A percentile compares a stretch with the other conserved stretches of the same genome.
These are phyloP conservation scores for Aspergillus awamori DNA, from an alignment of 2,329 filamentous ascomycete species.

Conservation along the genomic window DNA sequence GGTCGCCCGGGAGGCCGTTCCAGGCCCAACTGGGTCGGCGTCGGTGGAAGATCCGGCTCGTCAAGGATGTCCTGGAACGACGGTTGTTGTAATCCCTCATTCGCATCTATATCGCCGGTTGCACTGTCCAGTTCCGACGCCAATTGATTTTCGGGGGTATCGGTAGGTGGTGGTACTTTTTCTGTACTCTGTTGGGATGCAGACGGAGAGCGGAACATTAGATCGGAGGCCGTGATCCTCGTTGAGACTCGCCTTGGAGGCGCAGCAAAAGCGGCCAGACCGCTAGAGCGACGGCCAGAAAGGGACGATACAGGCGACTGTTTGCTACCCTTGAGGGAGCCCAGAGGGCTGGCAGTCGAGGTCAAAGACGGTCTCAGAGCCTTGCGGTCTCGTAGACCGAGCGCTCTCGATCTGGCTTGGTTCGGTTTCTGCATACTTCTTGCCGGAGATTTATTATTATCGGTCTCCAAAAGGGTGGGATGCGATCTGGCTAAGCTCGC, in stretches of 20 bases:
- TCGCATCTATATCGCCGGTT: conserved; percentile 28
- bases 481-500: conserved; percentile 65
- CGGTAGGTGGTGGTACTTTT: conserved; percentile 13
- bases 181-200: conserved; percentile 14
- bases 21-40: conserved; percentile 45
- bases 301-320: conserved; percentile 24
- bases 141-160: conserved; percentile 38
- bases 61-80: conserved; percentile 40
- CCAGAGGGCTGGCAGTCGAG: conserved; percentile 31
- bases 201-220: conserved; percentile 33
- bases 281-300: conserved; percentile 33
- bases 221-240: conserved; percentile 34
- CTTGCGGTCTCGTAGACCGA: conserved; percentile 42
- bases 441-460: conserved; percentile 44
- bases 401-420: conserved; percentile 22
- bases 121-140: conserved; percentile 36
- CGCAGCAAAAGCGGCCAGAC: conserved; percentile 40
- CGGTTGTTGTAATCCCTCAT: conserved; percentile 21
- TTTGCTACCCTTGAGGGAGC: conserved; percentile 16
- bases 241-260: conserved; percentile 40
- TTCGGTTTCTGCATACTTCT: conserved; percentile 31
- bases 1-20: conserved; percentile 38
- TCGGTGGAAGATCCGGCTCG: conserved; percentile 66
- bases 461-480: conserved; percentile 58
- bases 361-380: conserved; percentile 40